Percentiles rank a stretch among this genome's conserved stretches.
phyloP scores from a whole-genome alignment of 2,329 filamentous ascomycete species.

The Nemania serpens region DNA sequence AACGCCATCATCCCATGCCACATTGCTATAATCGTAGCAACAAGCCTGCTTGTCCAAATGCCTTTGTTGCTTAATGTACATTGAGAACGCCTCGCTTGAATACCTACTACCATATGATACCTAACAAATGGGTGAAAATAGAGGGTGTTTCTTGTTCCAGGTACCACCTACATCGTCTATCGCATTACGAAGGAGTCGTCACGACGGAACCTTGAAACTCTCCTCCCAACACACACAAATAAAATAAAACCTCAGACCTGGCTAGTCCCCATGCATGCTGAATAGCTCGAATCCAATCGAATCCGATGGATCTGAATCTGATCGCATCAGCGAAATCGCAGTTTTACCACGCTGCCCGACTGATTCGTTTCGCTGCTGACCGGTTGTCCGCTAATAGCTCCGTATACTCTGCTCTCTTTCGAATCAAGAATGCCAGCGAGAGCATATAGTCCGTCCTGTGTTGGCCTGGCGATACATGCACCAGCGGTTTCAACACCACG shows the following conservation, averaged over 20 bases:
- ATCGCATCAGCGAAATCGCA: neutral
- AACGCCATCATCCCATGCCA: slow-evolving; percentile 1
- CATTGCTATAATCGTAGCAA: neutral
- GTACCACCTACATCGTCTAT: neutral
- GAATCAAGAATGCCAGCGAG: slow-evolving; percentile 50
- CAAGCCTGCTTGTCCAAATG: neutral
- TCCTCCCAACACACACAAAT: too few relatives aligned
- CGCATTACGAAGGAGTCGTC: neutral
- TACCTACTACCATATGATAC: too few relatives aligned
- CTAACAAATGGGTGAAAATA: too few relatives aligned
- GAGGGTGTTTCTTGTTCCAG: neutral
- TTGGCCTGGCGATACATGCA: slow-evolving; percentile 44
- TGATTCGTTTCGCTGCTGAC: slow-evolving; percentile 34
- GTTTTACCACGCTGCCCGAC: slow-evolving; percentile 35
- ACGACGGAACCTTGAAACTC: neutral
- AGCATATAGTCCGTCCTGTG: slow-evolving; percentile 49
- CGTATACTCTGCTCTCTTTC: slow-evolving; percentile 48
- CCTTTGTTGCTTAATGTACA: too few relatives aligned
- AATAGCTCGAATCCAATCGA: neutral
- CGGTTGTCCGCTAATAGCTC: slow-evolving; percentile 43
- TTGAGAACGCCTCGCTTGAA: too few relatives aligned
- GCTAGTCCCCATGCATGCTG: neutral
- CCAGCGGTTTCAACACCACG: slow-evolving; percentile 46
- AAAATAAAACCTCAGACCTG: too few relatives aligned
- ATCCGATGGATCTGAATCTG: neutral